phyloP scores from a whole-genome alignment of 176 grass and related monocot species.

The Thinopyrum elongatum region DNA sequence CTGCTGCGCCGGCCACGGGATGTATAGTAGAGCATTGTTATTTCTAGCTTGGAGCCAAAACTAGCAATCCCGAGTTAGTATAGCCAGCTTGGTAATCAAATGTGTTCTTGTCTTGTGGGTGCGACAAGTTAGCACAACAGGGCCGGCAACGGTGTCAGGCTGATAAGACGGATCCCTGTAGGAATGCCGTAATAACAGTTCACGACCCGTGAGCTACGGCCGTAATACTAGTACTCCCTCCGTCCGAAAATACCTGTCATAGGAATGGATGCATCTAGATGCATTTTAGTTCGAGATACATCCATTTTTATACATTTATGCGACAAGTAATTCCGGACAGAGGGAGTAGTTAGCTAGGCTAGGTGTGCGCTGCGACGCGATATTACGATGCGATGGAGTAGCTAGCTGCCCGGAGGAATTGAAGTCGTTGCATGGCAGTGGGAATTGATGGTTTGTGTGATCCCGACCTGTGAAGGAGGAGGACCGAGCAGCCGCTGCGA shows the following conservation, averaged over 20 bases:
- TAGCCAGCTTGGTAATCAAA: neutral
- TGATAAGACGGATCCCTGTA: neutral
- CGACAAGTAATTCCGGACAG: too few relatives aligned
- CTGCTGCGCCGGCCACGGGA: neutral
- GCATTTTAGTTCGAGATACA: too few relatives aligned
- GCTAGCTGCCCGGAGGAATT: neutral
- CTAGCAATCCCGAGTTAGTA: neutral
- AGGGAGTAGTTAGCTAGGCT: too few relatives aligned
- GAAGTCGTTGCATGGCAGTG: slow-evolving; percentile 2
- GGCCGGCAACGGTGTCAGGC: neutral
- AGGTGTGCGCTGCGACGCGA: too few relatives aligned
- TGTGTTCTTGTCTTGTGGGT: neutral
- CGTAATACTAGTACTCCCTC: neutral
- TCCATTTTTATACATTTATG: too few relatives aligned
- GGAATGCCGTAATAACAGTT: neutral
- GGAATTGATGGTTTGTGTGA: slow-evolving; percentile 18
- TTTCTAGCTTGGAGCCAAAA: neutral
- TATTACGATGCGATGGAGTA: too few relatives aligned
- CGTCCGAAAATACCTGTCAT: too few relatives aligned
- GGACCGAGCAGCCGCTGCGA: neutral
- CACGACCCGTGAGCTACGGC: neutral
- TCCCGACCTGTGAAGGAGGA: neutral
- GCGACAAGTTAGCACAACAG: neutral
- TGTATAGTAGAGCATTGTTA: neutral
- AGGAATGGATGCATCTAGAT: too few relatives aligned